Evolutionary conservation across 768 basidiomycete genomes (phyloP).

Genomic region (Panellus pusillus): DNA sequence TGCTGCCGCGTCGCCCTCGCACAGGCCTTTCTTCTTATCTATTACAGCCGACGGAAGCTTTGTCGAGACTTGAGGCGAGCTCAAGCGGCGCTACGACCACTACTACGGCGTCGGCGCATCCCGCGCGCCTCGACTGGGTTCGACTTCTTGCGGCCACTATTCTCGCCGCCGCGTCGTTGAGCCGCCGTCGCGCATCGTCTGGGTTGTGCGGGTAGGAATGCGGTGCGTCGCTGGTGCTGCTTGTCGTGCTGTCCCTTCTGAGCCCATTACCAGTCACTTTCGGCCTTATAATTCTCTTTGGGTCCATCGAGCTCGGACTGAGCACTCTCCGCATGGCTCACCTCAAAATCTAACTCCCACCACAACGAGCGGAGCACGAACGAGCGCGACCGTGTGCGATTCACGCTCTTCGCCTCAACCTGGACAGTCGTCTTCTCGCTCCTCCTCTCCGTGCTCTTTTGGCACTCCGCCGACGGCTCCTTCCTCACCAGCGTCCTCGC

Average conservation of each 20-base stretch:
- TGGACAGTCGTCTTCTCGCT: constrained; percentile 67
- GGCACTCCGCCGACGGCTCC: constrained; percentile 46
- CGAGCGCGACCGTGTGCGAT: constrained; percentile 64
- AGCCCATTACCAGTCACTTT: constrained; percentile 44
- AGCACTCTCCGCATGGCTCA: constrained; percentile 69
- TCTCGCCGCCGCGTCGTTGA: too few species aligned
- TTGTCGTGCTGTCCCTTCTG: constrained; percentile 3
- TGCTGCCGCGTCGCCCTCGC: too few species aligned
- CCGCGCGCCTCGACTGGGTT: too few species aligned
- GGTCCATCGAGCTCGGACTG: constrained; percentile 59
- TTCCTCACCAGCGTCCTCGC: constrained; percentile 60
- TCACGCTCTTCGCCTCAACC: constrained; percentile 64
- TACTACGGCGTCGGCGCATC: too few species aligned
- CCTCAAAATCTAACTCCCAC: constrained; percentile 55
- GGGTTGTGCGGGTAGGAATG: too few species aligned
- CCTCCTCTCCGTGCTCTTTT: constrained; percentile 56
- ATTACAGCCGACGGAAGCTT: too few species aligned
- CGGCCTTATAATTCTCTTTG: constrained; percentile 55
- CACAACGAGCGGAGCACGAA: constrained; percentile 51
- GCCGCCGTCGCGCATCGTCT: too few species aligned
- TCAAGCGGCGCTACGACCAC: too few species aligned
- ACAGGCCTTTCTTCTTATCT: too few species aligned
- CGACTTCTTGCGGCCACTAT: too few species aligned
- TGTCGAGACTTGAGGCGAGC: too few species aligned
- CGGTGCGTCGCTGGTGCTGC: too few species aligned